Percentiles rank a stretch among this genome's conserved stretches.
Conservation (phyloP, 2,329 filamentous ascomycete species). For the Paraconiothyrium brasiliense region DNA sequence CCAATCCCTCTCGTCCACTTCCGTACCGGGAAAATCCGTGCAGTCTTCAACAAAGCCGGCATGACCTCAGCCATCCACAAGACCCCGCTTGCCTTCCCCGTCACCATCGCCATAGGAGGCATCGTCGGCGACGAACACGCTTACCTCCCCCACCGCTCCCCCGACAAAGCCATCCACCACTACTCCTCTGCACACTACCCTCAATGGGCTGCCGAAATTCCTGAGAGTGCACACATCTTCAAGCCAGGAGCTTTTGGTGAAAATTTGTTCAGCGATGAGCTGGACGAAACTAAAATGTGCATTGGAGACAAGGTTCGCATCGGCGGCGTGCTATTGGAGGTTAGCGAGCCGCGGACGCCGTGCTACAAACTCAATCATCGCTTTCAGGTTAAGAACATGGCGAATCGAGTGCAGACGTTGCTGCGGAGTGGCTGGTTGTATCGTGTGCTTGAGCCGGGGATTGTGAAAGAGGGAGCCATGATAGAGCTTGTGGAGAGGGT, state of each 20-base stretch:
- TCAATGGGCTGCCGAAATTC: slow-evolving; percentile 64
- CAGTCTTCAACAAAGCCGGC: slow-evolving; percentile 61
- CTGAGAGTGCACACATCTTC: slow-evolving; percentile 62
- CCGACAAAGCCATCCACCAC: slow-evolving; percentile 70
- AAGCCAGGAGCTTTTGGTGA: slow-evolving; percentile 70
- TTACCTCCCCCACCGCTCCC: slow-evolving; percentile 67
- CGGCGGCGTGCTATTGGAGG: slow-evolving; percentile 58
- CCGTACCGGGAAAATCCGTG: slow-evolving; percentile 66
- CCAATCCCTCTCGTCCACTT: slow-evolving; percentile 65
- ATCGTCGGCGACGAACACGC: slow-evolving; percentile 70
- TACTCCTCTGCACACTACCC: slow-evolving; percentile 70
- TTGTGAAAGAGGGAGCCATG: slow-evolving; percentile 64
- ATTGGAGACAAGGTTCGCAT: slow-evolving; percentile 56
- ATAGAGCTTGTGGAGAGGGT: slow-evolving; percentile 65
- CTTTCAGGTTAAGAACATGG: slow-evolving; percentile 70
- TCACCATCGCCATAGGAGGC: slow-evolving; percentile 60
- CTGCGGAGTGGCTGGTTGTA: slow-evolving; percentile 74
- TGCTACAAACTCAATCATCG: slow-evolving; percentile 76
- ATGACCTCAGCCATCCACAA: slow-evolving; percentile 67
- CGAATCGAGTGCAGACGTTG: slow-evolving; percentile 64
- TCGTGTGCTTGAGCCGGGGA: slow-evolving; percentile 66
- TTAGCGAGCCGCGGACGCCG: slow-evolving; percentile 69
- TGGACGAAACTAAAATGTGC: slow-evolving; percentile 72
- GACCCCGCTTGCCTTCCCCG: slow-evolving; percentile 52
- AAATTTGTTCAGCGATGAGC: slow-evolving; percentile 66